Percentiles rank a stretch among this genome's conserved stretches.
Conservation (phyloP, 805 yeast species). For the Yamadazyma laniorum region DNA sequence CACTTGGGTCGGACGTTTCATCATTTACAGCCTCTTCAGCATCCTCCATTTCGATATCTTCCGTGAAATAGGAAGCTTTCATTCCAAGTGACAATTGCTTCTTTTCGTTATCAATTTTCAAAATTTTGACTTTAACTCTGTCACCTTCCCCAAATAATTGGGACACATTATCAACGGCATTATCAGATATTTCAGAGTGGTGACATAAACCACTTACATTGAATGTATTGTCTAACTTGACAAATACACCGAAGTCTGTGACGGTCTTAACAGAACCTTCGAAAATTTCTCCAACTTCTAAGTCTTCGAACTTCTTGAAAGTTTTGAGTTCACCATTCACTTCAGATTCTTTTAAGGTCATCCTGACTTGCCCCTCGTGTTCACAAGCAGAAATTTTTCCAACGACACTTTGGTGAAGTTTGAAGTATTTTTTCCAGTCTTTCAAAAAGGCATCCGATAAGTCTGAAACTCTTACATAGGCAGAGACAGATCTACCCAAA, state of each 20-base stretch:
- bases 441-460: slow-evolving; percentile 77
- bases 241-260: slow-evolving; percentile 89
- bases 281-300: slow-evolving; percentile 64
- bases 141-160: slow-evolving; percentile 86
- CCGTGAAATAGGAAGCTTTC: slow-evolving; percentile 85
- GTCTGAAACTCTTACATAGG: slow-evolving; percentile 77
- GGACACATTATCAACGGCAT: slow-evolving; percentile 52
- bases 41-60: slow-evolving; percentile 24
- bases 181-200: slow-evolving; percentile 77
- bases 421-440: slow-evolving; percentile 83
- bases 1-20: slow-evolving; percentile 13
- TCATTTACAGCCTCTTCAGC: slow-evolving; percentile 21
- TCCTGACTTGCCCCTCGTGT: slow-evolving; percentile 60
- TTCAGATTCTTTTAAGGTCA: slow-evolving; percentile 80
- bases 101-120: slow-evolving; percentile 60
- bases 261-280: slow-evolving; percentile 78
- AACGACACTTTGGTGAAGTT: slow-evolving; percentile 65
- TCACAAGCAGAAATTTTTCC: slow-evolving; percentile 70
- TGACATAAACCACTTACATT: slow-evolving; percentile 87
- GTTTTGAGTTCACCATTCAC: slow-evolving; percentile 65
- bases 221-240: slow-evolving; percentile 70
- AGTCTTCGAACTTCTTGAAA: slow-evolving; percentile 62
- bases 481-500: slow-evolving; percentile 67
- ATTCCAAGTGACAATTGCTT: slow-evolving; percentile 83
- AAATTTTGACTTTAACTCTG: slow-evolving; percentile 78